A percentile compares a stretch with the other conserved stretches of the same genome.
Evolutionary conservation across 371 early-diverging fungal species (phyloP).

Genomic region (Saksenaea oblongispora): DNA sequence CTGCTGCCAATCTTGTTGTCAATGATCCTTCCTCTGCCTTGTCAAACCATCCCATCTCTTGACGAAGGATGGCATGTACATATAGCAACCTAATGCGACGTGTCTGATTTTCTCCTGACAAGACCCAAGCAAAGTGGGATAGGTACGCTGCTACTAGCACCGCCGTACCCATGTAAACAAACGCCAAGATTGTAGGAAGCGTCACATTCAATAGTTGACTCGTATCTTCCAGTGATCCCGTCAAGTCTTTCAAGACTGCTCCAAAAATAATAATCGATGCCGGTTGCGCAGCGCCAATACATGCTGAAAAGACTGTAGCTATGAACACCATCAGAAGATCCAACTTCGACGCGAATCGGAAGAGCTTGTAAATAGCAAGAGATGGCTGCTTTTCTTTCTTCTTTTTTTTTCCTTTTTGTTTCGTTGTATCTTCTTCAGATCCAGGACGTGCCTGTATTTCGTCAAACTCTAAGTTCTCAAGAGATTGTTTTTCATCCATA

Average conservation of each 20-base stretch:
- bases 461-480: not conserved
- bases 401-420: slow-evolving; percentile 33
- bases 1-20: slow-evolving; percentile 76
- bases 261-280: slow-evolving; percentile 46
- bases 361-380: slow-evolving; percentile 31
- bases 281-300: slow-evolving; percentile 46
- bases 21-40: slow-evolving; percentile 66
- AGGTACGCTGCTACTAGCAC: slow-evolving; percentile 36
- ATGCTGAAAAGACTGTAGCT: slow-evolving; percentile 25
- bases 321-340: slow-evolving; percentile 28
- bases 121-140: slow-evolving; percentile 42
- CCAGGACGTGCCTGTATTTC: not conserved
- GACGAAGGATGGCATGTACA: slow-evolving; percentile 80
- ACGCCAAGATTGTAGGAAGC: slow-evolving; percentile 29
- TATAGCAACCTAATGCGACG: slow-evolving; percentile 52
- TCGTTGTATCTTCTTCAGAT: not conserved
- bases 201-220: slow-evolving; percentile 23
- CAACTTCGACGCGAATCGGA: slow-evolving; percentile 35
- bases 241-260: slow-evolving; percentile 25
- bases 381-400: slow-evolving; percentile 39
- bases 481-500: too few relatives aligned
- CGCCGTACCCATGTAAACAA: slow-evolving; percentile 52
- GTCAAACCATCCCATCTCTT: slow-evolving; percentile 94
- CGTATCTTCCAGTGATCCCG: slow-evolving; percentile 10
- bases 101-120: slow-evolving; percentile 40